These are phyloP conservation scores for Arctium minus DNA, from an alignment of 129 eudicot genomes.

Conservation along the genomic window DNA sequence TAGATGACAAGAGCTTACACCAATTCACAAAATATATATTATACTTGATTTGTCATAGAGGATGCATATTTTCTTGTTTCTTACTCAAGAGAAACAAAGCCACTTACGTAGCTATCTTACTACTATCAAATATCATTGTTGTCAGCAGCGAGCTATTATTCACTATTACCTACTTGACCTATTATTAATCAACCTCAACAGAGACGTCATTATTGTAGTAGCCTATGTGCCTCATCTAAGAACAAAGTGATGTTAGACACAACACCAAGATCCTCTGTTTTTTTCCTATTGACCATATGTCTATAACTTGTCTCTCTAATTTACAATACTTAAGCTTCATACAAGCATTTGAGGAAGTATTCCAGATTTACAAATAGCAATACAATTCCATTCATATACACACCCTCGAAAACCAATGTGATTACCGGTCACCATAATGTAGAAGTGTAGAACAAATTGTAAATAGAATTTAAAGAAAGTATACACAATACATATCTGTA, in stretches of 20 bases:
- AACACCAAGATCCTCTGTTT: too few species aligned
- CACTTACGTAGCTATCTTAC: too few species aligned
- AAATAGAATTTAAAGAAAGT: too few species aligned
- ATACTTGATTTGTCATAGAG: background rate
- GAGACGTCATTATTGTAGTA: too few species aligned
- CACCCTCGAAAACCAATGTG: background rate
- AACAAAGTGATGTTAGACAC: too few species aligned
- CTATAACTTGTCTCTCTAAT: background rate
- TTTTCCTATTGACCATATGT: background rate
- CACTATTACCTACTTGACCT: too few species aligned
- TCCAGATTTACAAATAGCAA: background rate
- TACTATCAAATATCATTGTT: too few species aligned
- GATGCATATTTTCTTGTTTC: background rate
- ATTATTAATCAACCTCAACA: too few species aligned
- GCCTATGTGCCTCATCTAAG: too few species aligned
- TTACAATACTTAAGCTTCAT: background rate
- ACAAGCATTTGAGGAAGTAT: background rate
- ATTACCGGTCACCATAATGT: background rate
- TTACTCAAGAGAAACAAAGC: background rate
- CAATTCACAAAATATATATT: background rate
- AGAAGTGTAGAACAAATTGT: background rate
- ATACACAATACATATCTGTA: background rate
- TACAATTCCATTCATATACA: background rate
- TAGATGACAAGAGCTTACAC: background rate
- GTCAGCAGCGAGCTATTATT: too few species aligned